Evolutionary conservation across 495 filamentous ascomycete genomes (phyloP).

Genomic region (Penicillium mononematosum): DNA sequence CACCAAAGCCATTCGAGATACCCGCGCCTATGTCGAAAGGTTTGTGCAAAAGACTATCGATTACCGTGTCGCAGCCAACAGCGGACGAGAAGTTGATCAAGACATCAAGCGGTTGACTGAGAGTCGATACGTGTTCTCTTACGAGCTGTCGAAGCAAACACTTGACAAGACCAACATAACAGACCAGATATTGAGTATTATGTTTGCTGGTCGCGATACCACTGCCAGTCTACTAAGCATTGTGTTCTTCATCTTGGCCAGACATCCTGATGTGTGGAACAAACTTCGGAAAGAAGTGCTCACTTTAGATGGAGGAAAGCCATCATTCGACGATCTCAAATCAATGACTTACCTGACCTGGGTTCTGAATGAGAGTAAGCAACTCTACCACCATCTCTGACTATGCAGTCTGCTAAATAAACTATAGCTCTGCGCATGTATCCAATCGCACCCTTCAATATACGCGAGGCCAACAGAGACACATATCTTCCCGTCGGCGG

Average conservation of each 20-base stretch:
- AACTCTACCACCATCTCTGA: slow-evolving; percentile 7
- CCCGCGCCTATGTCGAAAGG: slow-evolving; percentile 4
- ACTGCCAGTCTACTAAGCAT: slow-evolving; percentile 54
- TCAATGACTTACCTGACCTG: slow-evolving; percentile 51
- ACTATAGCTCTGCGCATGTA: slow-evolving; percentile 52
- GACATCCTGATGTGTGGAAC: slow-evolving; percentile 42
- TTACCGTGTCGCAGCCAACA: slow-evolving; percentile 10
- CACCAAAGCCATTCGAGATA: neutral
- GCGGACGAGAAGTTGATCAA: neutral
- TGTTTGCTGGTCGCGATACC: slow-evolving; percentile 60
- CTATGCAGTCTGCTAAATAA: slow-evolving; percentile 15
- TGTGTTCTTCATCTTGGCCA: slow-evolving; percentile 53
- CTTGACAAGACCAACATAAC: slow-evolving; percentile 15
- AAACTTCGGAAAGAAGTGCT: slow-evolving; percentile 41
- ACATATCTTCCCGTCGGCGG: slow-evolving; percentile 47
- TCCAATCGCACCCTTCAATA: slow-evolving; percentile 52
- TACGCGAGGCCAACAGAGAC: slow-evolving; percentile 44
- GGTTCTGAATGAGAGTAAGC: slow-evolving; percentile 46
- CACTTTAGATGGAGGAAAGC: slow-evolving; percentile 15
- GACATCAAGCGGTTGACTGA: slow-evolving; percentile 1
- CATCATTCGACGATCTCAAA: slow-evolving; percentile 47
- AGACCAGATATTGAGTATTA: slow-evolving; percentile 37
- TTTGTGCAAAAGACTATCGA: slow-evolving; percentile 19
- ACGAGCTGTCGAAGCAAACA: slow-evolving; percentile 20
- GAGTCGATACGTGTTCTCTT: slow-evolving; percentile 20